Evolutionary conservation across 208 protist species (phyloP).

Genomic region (Leptomonas pyrrhocoris): DNA sequence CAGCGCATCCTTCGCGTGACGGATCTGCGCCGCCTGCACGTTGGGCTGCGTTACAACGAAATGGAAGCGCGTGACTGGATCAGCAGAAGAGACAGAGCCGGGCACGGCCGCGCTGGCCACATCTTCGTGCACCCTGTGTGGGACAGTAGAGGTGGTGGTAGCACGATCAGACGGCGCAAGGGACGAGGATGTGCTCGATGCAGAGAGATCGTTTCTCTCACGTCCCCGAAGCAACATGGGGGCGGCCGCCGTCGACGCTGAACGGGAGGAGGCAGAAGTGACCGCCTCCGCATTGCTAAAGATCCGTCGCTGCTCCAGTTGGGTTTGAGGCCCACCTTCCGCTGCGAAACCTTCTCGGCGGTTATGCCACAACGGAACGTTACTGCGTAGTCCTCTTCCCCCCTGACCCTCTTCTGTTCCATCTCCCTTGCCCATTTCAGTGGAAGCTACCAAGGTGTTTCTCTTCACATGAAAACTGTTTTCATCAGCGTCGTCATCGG

Average conservation of each 20-base stretch:
- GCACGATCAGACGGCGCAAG: background rate
- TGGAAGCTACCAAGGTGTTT: background rate
- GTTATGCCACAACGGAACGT: too few relatives aligned
- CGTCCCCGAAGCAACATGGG: background rate
- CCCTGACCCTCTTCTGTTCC: background rate
- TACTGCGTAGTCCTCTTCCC: background rate
- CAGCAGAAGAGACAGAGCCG: slow-evolving; percentile 33
- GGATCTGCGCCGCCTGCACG: slow-evolving; percentile 30
- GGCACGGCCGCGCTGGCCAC: background rate
- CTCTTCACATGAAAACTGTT: too few relatives aligned
- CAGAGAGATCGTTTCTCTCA: background rate
- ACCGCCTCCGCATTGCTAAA: background rate
- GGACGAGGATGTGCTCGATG: background rate
- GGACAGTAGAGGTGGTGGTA: background rate
- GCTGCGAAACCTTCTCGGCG: background rate
- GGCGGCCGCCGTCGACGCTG: background rate
- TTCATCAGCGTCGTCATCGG: background rate
- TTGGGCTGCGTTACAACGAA: slow-evolving; percentile 18
- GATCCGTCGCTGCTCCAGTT: background rate
- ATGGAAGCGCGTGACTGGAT: slow-evolving; percentile 59
- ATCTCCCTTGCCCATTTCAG: background rate
- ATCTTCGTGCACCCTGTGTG: slow-evolving; percentile 17
- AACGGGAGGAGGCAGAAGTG: background rate
- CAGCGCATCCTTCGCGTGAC: slow-evolving; percentile 69
- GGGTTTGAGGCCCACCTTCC: background rate